Evolutionary conservation across 148 eudicot genomes (phyloP).

Genomic region (Oxyria digyna): DNA sequence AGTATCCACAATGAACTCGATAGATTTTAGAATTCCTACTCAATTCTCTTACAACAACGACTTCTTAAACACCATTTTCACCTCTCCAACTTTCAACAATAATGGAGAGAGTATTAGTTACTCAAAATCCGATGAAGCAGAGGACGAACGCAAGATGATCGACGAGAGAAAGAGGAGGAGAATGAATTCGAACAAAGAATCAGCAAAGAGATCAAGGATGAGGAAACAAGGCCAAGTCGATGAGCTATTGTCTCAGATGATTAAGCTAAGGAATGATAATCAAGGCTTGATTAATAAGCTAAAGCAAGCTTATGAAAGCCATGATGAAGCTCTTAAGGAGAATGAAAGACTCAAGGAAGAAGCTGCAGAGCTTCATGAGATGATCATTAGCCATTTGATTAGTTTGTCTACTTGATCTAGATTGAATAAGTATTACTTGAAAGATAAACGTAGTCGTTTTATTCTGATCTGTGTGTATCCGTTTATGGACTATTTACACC

Average conservation of each 20-base stretch:
- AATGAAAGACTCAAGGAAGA: too few relatives aligned
- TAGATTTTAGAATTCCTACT: slow-evolving; percentile 12
- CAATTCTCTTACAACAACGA: slow-evolving; percentile 18
- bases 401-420: too few relatives aligned
- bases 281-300: slow-evolving; percentile 27
- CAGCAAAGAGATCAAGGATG: slow-evolving; percentile 86
- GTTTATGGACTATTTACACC: too few relatives aligned
- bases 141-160: slow-evolving; percentile 27
- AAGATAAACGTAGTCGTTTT: too few relatives aligned
- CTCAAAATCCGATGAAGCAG: slow-evolving; percentile 54
- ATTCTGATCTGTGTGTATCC: too few relatives aligned
- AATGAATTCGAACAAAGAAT: slow-evolving; percentile 75
- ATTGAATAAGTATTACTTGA: too few relatives aligned
- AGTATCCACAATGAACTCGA: slow-evolving; percentile 25
- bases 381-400: too few relatives aligned
- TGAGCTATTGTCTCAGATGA: slow-evolving; percentile 57
- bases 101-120: slow-evolving; percentile 25
- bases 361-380: too few relatives aligned
- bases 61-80: slow-evolving; percentile 13
- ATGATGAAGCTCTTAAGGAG: too few relatives aligned
- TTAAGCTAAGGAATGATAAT: slow-evolving; percentile 44
- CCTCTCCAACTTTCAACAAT: slow-evolving; percentile 12
- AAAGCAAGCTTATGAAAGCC: too few relatives aligned
- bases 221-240: slow-evolving; percentile 76
- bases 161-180: slow-evolving; percentile 70